Evolutionary conservation across 2,329 filamentous ascomycete genomes (phyloP), one percentile per base, ranked within the genome.

Genomic region (Curvularia sp.): DNA sequence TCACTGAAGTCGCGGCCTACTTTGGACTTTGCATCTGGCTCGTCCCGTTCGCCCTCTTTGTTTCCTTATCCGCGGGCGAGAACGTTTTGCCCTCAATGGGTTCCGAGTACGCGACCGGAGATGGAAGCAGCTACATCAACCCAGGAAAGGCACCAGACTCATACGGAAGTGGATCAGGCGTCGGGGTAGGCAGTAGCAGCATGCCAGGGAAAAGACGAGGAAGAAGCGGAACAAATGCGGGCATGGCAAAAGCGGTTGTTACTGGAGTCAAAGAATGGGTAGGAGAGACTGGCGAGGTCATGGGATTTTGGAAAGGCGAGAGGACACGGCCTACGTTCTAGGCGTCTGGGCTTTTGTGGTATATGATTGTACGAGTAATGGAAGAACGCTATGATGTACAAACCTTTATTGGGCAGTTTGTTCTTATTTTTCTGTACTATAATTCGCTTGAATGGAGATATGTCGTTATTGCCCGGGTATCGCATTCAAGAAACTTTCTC

Each of bases 11-110:
- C 44, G 93, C 95, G 0, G 94, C 92, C 0, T 99, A 95, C 79
- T 99, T 99, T 73, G 95, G 95, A 0, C 82, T 99, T 2, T 97
- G 93, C 70, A 93, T 99, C 0, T 99, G 95, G 95, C 84, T 99
- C 1, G 91, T 98, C 0, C 95, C 95, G 0, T 99, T 99, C 74
- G 88, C 93, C 15, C 84, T 99, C 13, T 99, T 99, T 73, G 94
- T 99, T 50, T 96, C 91, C 70, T 79, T 99, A 42, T 96, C 92
- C 18, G 95, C 95, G 0, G 92, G 93, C 54, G 95, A 99, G 74
- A 98, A 98, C 73, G 92, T 98, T 3, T 80, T 99, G 51, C 95
- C 95, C 0, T 96, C 89, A 7, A 97, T 97, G 85, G 92, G 92
- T 12, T 92, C 87, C 48, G 90, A 93, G 63, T 88, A 88, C 72